Percentiles rank a stretch among this genome's conserved stretches.
Evolutionary conservation across 192 early-diverging fungal species (phyloP).

Genomic region (Glomus cerebriforme): DNA sequence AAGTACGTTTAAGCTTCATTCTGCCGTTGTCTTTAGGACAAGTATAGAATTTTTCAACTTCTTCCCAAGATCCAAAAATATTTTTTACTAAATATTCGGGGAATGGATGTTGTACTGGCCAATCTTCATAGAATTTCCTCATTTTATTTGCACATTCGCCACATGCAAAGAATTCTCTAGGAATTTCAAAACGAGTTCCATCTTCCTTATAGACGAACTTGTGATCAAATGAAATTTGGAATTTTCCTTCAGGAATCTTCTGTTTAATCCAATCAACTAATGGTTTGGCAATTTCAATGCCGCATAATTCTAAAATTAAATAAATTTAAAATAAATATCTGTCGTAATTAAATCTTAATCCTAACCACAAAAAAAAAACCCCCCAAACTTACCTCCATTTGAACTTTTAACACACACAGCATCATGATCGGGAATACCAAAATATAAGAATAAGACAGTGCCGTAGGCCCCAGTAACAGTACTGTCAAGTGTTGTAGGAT

Average conservation of each 20-base stretch:
- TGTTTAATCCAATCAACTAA: not conserved
- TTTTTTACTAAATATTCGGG: not conserved
- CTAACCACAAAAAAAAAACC: too few relatives aligned
- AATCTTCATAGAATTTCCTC: not conserved
- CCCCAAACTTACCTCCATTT: not conserved
- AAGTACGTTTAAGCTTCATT: not conserved
- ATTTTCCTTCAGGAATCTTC: not conserved
- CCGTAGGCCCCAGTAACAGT: not conserved
- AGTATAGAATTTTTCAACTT: not conserved
- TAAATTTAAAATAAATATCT: not conserved
- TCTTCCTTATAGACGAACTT: not conserved
- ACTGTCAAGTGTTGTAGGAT: not conserved
- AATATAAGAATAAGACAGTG: not conserved
- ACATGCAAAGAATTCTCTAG: not conserved
- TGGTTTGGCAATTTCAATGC: not conserved
- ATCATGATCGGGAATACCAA: not conserved
- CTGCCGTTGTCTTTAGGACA: not conserved
- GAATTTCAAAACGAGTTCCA: not conserved
- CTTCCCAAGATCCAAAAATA: not conserved
- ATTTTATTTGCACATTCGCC: not conserved
- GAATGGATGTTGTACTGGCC: not conserved
- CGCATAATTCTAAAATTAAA: not conserved
- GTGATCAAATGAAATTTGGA: not conserved
- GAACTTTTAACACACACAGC: not conserved
- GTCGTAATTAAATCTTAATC: too few relatives aligned